Base-by-base conservation (phyloP, 1,284 basidiomycete genomes). In the Wolfiporia cocos region DNA sequence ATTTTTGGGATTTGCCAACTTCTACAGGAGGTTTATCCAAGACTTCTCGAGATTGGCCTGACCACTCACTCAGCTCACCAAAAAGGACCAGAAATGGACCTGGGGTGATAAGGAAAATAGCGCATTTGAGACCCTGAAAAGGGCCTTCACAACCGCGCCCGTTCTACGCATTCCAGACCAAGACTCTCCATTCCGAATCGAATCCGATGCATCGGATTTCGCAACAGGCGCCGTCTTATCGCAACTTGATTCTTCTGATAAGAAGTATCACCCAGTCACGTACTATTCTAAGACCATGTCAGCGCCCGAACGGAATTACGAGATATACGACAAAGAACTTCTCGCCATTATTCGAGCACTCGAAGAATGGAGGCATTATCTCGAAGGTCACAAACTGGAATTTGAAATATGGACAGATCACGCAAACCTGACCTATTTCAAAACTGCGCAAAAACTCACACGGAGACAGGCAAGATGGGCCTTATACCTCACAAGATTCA, bases 241-340 rank as follows among this genome's bases (percentile, higher is more conserved):
- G 11, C 59, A 59, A 42, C 54, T 49, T 1, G n/a, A n/a, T n/a
- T 57, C 63, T 30, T 39, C 48, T 2, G 12, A 52, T 22, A 52
- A 53, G 5, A 12, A 46, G 11, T 54, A 65, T 2, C 62, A 63
- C 29, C 63, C 59, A 11, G 52, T 64, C 21, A 57, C 61, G 1
- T 68, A 49, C 49, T 54, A 53, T 39, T 64, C 63, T 6, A 46
- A 48, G 0, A 62, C 55, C 15, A 43, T 69, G 6, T 34, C 52
- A 0, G 55, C 58, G 11, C 43, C 60, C 0, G 61, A 68, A 49
- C 58, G 58, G 34, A 66, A 66, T 48, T 64, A 67, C 30, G 54
- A 66, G 1, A 47, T 65, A 2, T 58, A 69, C 36, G 54, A 69
- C 35, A 67, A 67, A 39, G 64, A 69, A 50, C 56, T 69, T 0